Evolutionary conservation across 2,329 filamentous ascomycete species (phyloP).

Genomic region (Diaporthe velutina): DNA sequence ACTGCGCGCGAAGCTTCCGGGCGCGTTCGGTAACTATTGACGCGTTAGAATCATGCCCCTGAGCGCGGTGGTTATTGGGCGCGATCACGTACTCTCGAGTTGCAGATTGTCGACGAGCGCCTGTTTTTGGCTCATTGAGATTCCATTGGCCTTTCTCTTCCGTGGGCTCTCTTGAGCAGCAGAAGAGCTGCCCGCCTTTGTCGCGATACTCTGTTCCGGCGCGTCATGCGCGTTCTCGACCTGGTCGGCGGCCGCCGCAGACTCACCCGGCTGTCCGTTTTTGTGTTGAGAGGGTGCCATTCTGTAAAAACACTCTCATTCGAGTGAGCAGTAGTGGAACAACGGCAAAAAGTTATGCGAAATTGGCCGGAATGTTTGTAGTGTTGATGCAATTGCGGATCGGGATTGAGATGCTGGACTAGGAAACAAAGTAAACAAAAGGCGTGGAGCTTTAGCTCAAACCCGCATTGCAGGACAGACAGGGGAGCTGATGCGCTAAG

Average conservation of each 20-base stretch:
- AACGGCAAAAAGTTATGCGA: background rate
- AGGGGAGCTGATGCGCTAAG: conserved; percentile 20
- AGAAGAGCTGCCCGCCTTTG: conserved; percentile 51
- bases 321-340: background rate
- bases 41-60: conserved; percentile 38
- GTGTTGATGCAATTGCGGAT: conserved; percentile 18
- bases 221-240: conserved; percentile 43
- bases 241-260: conserved; percentile 45
- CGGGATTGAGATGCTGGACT: conserved; percentile 19
- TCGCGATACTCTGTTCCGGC: conserved; percentile 47
- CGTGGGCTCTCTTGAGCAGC: conserved; percentile 68
- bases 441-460: conserved; percentile 19
- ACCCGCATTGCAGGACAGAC: background rate
- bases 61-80: background rate
- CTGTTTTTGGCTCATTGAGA: conserved; percentile 83
- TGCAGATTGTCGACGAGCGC: conserved; percentile 90
- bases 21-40: conserved; percentile 84
- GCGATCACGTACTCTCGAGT: conserved; percentile 77
- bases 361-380: conserved; percentile 3
- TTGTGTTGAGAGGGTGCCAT: conserved; percentile 63
- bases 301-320: conserved; percentile 46
- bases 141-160: conserved; percentile 71
- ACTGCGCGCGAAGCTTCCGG: conserved; percentile 88
- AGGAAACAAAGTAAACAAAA: conserved; percentile 42
- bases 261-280: conserved; percentile 60